Base-by-base conservation (phyloP, 192 early-diverging fungal genomes). In the Mortierella hygrophila region DNA sequence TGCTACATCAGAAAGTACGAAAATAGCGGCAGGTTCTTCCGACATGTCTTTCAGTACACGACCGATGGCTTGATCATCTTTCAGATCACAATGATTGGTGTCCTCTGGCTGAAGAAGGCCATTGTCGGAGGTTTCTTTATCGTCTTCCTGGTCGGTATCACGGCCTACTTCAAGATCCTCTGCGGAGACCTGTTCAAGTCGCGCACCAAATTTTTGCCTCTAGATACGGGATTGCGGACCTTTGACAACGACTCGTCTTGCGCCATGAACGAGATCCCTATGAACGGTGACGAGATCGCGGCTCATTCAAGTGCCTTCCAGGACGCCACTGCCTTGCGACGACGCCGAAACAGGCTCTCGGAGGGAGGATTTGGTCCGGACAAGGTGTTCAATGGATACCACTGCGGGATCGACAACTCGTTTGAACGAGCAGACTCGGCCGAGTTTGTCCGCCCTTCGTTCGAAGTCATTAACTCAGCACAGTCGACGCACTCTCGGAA, bases 1-100 rank as follows among this genome's bases (percentile, higher is more conserved):
- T 91, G 90, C 60, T 94, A 93, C 69, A 82, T 94, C 41, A 88
- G 90, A 52, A 88, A 90, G 41, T 93, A 93, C 55, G 93, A 94
- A 72, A 83, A 90, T 21, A 86, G 90, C 35, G 93, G 93, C 3
- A 86, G 83, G 32, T 91, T 89, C 46, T 93, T 90, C 63, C 88
- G 88, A 54, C 85, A 89, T 11, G 88, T 94, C 41, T 88, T 91
- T 23, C 89, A 92, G 37, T 94, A 92, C 63, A 89, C 89, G 0
- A 89, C 92, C 5, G 91, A 92, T 54, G 93, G 93, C 0, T 70
- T 94, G 3, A 74, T 91, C 26, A 90, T 94, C 16, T 92, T 92
- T 75, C 92, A 93, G 54, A 76, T 93, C 4, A 92, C 90, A 0
- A 91, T 94, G 84, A 79, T 91, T 8, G 91, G 93, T 4, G 37